These are phyloP conservation scores for Mollisia scopiformis DNA, from an alignment of 2,329 filamentous ascomycete species.

Conservation along the genomic window DNA sequence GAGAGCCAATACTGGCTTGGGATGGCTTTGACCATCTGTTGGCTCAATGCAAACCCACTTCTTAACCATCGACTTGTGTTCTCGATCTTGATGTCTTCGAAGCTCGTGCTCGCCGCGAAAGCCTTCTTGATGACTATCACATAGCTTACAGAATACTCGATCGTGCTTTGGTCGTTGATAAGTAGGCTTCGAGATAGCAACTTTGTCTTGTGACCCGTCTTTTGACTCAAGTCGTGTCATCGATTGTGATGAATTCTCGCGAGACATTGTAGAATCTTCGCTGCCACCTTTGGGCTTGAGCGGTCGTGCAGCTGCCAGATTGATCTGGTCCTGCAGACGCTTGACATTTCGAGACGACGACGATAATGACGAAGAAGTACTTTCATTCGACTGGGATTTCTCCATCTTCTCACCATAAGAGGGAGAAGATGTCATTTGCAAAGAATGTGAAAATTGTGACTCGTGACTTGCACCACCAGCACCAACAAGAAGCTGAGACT, in stretches of 20 bases:
- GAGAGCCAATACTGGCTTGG: conserved; percentile 64
- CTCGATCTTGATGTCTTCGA: conserved; percentile 66
- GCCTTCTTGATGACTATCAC: conserved; percentile 80
- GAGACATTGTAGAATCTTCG: conserved; percentile 31
- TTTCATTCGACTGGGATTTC: conserved; percentile 37
- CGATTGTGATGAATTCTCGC: conserved; percentile 33
- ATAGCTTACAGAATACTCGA: conserved; percentile 63
- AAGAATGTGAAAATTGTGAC: conserved; percentile 35
- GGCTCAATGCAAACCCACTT: conserved; percentile 64
- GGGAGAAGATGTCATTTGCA: conserved; percentile 30
- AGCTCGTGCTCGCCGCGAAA: conserved; percentile 92
- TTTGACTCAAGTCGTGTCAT: conserved; percentile 34
- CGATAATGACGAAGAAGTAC: conserved; percentile 35
- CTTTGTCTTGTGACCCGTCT: conserved; percentile 36
- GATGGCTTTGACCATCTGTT: conserved; percentile 45
- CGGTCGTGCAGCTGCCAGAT: conserved; percentile 31
- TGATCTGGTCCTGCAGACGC: conserved; percentile 35
- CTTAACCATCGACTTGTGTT: conserved; percentile 62
- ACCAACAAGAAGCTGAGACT: conserved; percentile 35
- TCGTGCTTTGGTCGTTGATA: conserved; percentile 40
- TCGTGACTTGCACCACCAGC: conserved; percentile 37
- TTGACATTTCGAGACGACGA: conserved; percentile 36
- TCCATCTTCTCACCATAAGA: conserved; percentile 36
- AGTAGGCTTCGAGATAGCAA: conserved; percentile 36
- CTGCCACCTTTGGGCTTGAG: conserved; percentile 36